Conservation (phyloP, 192 early-diverging fungal species). For the Backusella tuberculispora region DNA sequence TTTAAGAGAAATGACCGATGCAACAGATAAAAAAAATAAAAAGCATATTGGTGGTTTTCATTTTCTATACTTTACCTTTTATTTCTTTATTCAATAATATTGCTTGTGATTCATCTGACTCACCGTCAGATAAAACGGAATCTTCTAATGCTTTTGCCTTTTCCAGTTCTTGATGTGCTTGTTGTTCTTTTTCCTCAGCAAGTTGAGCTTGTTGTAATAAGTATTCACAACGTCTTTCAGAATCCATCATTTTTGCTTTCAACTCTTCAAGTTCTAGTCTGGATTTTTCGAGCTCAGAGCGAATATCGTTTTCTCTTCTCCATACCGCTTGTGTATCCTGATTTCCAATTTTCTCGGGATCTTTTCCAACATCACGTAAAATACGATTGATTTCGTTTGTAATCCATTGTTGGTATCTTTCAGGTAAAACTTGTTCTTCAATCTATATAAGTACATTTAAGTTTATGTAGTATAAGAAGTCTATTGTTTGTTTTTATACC, state of each 20-base stretch:
- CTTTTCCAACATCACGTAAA: slow-evolving; percentile 65
- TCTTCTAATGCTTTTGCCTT: slow-evolving; percentile 8
- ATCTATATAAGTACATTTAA: slow-evolving; percentile 49
- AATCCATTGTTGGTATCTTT: slow-evolving; percentile 71
- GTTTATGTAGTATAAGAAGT: neutral
- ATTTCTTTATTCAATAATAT: neutral
- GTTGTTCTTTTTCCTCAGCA: slow-evolving; percentile 32
- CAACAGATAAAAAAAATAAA: neutral
- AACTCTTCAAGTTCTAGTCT: slow-evolving; percentile 17
- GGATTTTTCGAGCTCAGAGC: slow-evolving; percentile 33
- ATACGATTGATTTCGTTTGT: slow-evolving; percentile 78
- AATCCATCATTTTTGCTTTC: slow-evolving; percentile 4
- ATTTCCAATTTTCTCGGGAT: slow-evolving; percentile 56
- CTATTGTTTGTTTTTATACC: slow-evolving; percentile 44
- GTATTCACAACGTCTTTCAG: slow-evolving; percentile 23
- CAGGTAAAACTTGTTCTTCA: slow-evolving; percentile 69
- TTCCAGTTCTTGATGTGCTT: slow-evolving; percentile 27
- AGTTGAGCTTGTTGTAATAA: slow-evolving; percentile 24
- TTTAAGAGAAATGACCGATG: neutral
- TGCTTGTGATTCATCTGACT: neutral
- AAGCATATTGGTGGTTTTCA: neutral
- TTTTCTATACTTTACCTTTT: slow-evolving; percentile 7
- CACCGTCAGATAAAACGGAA: neutral
- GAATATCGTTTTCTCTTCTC: slow-evolving; percentile 42
- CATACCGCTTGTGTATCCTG: slow-evolving; percentile 53